A percentile compares a stretch with the other conserved stretches of the same genome.
Conservation (phyloP, 495 filamentous ascomycete species). For the Xylaria longipes region DNA sequence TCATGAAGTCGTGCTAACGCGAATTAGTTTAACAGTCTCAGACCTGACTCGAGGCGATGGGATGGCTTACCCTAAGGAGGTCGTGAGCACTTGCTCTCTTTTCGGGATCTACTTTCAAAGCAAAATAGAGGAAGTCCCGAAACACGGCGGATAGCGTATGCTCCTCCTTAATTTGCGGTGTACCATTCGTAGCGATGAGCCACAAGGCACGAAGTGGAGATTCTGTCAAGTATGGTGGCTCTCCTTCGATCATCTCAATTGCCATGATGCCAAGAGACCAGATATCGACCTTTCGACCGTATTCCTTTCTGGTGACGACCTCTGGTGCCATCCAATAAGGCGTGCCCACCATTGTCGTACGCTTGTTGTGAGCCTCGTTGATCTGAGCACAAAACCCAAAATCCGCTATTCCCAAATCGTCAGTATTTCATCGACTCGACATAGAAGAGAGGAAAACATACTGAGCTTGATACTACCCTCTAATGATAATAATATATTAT, state of each 20-base stretch:
- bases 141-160: conserved; percentile 80
- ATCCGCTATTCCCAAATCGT: conserved; percentile 69
- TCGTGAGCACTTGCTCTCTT: conserved; percentile 95
- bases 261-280: conserved; percentile 99
- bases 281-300: conserved; percentile 97
- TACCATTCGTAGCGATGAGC: conserved; percentile 96
- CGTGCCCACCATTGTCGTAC: conserved; percentile 98
- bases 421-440: conserved; percentile 35
- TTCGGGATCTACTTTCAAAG: conserved; percentile 94
- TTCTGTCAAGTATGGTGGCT: conserved; percentile 95
- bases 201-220: conserved; percentile 92
- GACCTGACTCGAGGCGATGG: conserved; percentile 7
- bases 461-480: conserved; percentile 98
- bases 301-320: conserved; percentile 96
- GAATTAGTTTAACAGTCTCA: conserved; percentile 40
- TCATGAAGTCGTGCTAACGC: conserved; percentile 91
- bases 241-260: conserved; percentile 99
- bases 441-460: conserved; percentile 56
- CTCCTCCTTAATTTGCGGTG: conserved; percentile 93
- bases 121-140: conserved; percentile 86
- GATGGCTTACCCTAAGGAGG: conserved; percentile 74
- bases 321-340: conserved; percentile 99
- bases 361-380: conserved; percentile 95
- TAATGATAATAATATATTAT: conserved; percentile 93
- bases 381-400: conserved; percentile 99